phyloP scores from a whole-genome alignment of 768 basidiomycete species.

The Boletus barrowsii region DNA sequence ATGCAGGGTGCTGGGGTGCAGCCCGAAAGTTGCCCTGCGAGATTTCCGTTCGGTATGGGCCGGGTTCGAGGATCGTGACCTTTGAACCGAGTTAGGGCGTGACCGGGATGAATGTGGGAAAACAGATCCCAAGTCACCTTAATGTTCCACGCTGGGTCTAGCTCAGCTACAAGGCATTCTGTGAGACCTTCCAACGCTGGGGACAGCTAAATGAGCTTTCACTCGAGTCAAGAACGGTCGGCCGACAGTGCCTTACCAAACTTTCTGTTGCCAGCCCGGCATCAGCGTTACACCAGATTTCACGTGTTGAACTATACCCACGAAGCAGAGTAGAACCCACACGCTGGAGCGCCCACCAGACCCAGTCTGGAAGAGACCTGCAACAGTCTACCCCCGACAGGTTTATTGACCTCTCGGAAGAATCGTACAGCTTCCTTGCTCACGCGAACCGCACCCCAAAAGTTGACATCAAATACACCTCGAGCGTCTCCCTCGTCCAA shows the following conservation, averaged over 20 bases:
- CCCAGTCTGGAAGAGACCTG: constrained; percentile 38
- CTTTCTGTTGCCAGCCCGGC: constrained; percentile 5
- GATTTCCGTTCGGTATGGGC: constrained; percentile 16
- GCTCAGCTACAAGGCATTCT: constrained; percentile 8
- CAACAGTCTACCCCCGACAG: constrained; percentile 37
- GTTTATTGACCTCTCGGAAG: constrained; percentile 39
- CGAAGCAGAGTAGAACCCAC: constrained; percentile 28
- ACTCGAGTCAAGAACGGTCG: too few relatives aligned
- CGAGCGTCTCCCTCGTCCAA: constrained; percentile 30
- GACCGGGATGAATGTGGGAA: background rate
- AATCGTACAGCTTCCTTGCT: constrained; percentile 28
- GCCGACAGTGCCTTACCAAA: constrained; percentile 7
- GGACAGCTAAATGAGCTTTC: background rate
- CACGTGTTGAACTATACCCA: constrained; percentile 1
- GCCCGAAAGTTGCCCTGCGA: background rate
- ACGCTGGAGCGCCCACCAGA: constrained; percentile 14
- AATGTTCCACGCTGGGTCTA: constrained; percentile 19
- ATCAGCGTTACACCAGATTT: background rate
- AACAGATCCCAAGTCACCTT: constrained; percentile 3
- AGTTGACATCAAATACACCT: constrained; percentile 35
- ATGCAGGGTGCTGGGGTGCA: constrained; percentile 19
- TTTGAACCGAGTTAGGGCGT: background rate
- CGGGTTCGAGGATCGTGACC: constrained; percentile 18
- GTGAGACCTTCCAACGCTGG: constrained; percentile 17
- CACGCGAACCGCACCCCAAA: constrained; percentile 35